These are phyloP conservation scores for Boechera divaricarpa DNA, from an alignment of 345 rosid genomes.

Conservation along the genomic window DNA sequence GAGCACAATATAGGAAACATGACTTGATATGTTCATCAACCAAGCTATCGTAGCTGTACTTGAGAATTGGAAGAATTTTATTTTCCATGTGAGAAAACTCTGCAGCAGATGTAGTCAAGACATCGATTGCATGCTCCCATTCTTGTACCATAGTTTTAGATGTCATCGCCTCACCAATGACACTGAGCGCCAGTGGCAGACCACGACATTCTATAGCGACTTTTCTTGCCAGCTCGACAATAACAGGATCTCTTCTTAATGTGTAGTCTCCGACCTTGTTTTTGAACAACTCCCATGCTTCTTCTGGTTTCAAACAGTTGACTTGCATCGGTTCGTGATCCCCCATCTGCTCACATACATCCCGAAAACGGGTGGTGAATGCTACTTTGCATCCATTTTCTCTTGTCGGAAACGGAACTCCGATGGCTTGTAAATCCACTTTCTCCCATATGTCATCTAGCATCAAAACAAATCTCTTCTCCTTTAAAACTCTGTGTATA, in stretches of 20 bases:
- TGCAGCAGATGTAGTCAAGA: conserved; percentile 6
- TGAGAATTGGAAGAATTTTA: conserved; percentile 38
- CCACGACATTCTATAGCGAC: background rate
- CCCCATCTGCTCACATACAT: background rate
- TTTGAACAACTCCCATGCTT: background rate
- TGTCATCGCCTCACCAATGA: no score
- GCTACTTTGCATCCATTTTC: conserved; percentile 18
- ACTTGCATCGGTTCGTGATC: background rate
- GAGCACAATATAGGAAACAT: conserved; percentile 1
- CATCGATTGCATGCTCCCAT: conserved; percentile 44
- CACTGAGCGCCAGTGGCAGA: background rate
- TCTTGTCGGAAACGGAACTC: background rate
- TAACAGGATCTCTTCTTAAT: background rate
- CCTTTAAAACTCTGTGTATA: background rate
- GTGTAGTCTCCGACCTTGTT: background rate
- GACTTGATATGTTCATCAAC: background rate
- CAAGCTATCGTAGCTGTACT: conserved; percentile 21
- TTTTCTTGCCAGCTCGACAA: background rate
- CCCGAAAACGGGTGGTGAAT: background rate
- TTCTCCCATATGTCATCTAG: conserved; percentile 24
- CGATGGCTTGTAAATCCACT: conserved; percentile 9
- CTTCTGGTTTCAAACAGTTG: background rate
- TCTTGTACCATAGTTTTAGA: background rate
- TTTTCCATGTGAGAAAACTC: conserved; percentile 25
- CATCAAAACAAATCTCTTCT: conserved; percentile 1